Evolutionary conservation across 2,329 filamentous ascomycete genomes (phyloP).

Genomic region (Ascochyta lentis): DNA sequence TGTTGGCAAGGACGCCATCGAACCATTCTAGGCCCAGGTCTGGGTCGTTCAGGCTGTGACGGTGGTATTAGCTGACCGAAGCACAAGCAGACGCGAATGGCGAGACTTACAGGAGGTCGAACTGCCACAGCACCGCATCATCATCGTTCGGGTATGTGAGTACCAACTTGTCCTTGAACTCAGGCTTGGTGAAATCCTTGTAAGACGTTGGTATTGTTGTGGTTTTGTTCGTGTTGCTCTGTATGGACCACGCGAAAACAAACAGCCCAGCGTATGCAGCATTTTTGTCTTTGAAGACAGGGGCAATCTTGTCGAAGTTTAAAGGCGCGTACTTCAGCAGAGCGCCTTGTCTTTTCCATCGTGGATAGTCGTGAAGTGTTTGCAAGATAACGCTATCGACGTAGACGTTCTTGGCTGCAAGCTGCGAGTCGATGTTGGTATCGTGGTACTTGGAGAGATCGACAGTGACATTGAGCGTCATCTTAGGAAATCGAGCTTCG

Average conservation of each 20-base stretch:
- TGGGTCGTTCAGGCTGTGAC: conserved; percentile 24
- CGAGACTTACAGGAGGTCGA: conserved; percentile 52
- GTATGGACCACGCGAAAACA: conserved; percentile 48
- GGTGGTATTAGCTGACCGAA: background rate
- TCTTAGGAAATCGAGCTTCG: conserved; percentile 56
- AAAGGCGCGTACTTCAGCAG: conserved; percentile 59
- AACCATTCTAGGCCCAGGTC: conserved; percentile 57
- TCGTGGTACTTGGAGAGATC: conserved; percentile 65
- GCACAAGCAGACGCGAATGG: background rate
- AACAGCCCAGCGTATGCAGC: conserved; percentile 54
- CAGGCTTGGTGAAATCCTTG: conserved; percentile 55
- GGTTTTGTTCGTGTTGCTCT: conserved; percentile 47
- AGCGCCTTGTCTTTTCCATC: conserved; percentile 58
- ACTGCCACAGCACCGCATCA: conserved; percentile 61
- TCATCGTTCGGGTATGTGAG: conserved; percentile 66
- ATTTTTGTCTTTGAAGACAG: conserved; percentile 52
- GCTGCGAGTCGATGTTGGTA: conserved; percentile 54
- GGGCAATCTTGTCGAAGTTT: conserved; percentile 54
- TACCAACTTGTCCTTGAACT: conserved; percentile 61
- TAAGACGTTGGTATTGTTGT: conserved; percentile 49
- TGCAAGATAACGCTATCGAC: conserved; percentile 59
- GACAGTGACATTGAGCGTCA: conserved; percentile 61
- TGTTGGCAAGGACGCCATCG: conserved; percentile 56
- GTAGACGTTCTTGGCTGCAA: conserved; percentile 44
- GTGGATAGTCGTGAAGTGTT: conserved; percentile 59